Percentiles rank a stretch among this genome's conserved stretches.
Evolutionary conservation across 2,329 filamentous ascomycete genomes (phyloP).

Genomic region (Pyrenophora teres): DNA sequence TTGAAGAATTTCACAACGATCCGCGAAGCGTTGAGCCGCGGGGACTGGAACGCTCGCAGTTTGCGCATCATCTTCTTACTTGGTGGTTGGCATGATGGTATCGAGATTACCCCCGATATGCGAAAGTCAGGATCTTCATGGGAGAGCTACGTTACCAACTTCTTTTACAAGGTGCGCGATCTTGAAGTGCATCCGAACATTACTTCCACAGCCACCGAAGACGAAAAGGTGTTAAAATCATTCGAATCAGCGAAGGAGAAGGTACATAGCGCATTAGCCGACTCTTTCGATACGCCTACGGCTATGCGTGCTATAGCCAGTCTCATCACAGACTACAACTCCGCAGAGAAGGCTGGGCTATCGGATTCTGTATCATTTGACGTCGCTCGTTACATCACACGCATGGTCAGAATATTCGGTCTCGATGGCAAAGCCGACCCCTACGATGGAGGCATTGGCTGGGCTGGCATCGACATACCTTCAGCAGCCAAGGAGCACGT

Average conservation of each 20-base stretch:
- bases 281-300: slow-evolving; percentile 85
- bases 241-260: slow-evolving; percentile 61
- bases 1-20: slow-evolving; percentile 97
- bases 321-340: slow-evolving; percentile 78
- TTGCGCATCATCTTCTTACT: slow-evolving; percentile 87
- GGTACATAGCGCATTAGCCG: slow-evolving; percentile 70
- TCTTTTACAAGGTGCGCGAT: slow-evolving; percentile 65
- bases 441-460: slow-evolving; percentile 59
- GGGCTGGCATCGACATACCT: slow-evolving; percentile 68
- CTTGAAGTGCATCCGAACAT: slow-evolving; percentile 47
- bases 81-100: slow-evolving; percentile 86
- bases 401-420: slow-evolving; percentile 82
- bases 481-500: slow-evolving; percentile 63
- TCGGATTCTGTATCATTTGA: slow-evolving; percentile 56
- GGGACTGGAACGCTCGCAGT: slow-evolving; percentile 75
- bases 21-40: slow-evolving; percentile 72
- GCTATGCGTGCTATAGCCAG: slow-evolving; percentile 80
- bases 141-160: slow-evolving; percentile 78
- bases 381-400: slow-evolving; percentile 78
- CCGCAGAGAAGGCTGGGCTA: slow-evolving; percentile 47
- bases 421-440: slow-evolving; percentile 64
- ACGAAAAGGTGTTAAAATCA: slow-evolving; percentile 53
- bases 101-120: slow-evolving; percentile 87
- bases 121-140: slow-evolving; percentile 74
- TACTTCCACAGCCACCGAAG: slow-evolving; percentile 34